Conservation (phyloP, 2,329 filamentous ascomycete genomes). For the Gyromitra esculenta region DNA sequence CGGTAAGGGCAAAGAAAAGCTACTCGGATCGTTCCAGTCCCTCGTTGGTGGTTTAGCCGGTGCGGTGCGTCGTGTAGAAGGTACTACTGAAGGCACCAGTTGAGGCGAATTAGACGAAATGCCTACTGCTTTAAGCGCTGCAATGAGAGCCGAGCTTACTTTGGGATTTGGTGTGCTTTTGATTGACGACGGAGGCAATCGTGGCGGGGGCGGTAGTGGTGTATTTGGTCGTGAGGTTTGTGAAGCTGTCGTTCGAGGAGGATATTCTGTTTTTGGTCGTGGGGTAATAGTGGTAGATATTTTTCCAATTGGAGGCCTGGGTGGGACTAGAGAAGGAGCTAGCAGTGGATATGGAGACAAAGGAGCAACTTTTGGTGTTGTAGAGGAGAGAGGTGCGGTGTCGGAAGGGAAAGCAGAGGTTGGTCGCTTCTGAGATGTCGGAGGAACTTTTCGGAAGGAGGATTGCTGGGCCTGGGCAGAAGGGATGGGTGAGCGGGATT, state of each 20-base stretch:
- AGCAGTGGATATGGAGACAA: slow-evolving; percentile 60
- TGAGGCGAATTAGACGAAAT: neutral
- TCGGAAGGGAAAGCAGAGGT: neutral
- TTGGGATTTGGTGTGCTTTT: slow-evolving; percentile 57
- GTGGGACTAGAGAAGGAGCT: slow-evolving; percentile 29
- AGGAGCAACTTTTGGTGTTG: slow-evolving; percentile 59
- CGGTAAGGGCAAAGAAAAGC: slow-evolving; percentile 42
- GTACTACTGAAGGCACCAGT: slow-evolving; percentile 55
- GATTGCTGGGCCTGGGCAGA: neutral
- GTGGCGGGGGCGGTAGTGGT: slow-evolving; percentile 57
- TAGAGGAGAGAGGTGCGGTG: neutral
- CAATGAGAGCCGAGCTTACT: slow-evolving; percentile 40
- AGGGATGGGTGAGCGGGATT: neutral
- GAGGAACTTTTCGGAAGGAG: slow-evolving; percentile 65
- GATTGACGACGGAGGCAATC: slow-evolving; percentile 60
- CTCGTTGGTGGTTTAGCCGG: slow-evolving; percentile 55
- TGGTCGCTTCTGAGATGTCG: slow-evolving; percentile 61
- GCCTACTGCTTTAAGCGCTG: slow-evolving; percentile 29
- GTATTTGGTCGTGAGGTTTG: slow-evolving; percentile 61
- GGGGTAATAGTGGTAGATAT: slow-evolving; percentile 54
- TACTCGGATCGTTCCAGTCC: slow-evolving; percentile 50
- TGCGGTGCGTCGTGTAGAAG: slow-evolving; percentile 53
- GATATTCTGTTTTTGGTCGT: slow-evolving; percentile 57
- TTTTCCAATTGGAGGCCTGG: slow-evolving; percentile 6
- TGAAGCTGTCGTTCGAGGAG: slow-evolving; percentile 56